Percentiles rank a stretch among this genome's conserved stretches.
phyloP scores from a whole-genome alignment of 495 filamentous ascomycete species.

The Aspergillus sclerotiicarbonarius region DNA sequence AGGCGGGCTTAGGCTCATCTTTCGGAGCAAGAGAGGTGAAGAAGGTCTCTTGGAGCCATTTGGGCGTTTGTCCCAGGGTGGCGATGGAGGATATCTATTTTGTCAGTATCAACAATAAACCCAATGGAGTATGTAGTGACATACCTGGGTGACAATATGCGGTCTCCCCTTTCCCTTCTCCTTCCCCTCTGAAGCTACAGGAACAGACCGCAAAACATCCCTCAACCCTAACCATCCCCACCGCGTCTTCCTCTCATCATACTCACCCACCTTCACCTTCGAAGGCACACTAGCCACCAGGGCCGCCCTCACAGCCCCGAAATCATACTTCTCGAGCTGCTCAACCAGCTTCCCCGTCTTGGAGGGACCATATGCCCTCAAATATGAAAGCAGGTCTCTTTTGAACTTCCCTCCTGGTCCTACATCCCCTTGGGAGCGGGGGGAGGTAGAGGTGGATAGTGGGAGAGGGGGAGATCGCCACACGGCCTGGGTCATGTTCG shows the following conservation, averaged over 20 bases:
- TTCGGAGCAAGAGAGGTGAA: conserved; percentile 56
- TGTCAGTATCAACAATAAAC: background rate
- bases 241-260: conserved; percentile 41
- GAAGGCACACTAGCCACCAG: conserved; percentile 77
- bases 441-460: conserved; percentile 10
- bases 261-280: conserved; percentile 44
- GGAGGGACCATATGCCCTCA: conserved; percentile 61
- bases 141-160: conserved; percentile 65
- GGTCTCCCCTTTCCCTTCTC: conserved; percentile 24
- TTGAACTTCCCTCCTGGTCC: conserved; percentile 75
- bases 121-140: background rate
- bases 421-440: no score
- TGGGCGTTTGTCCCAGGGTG: conserved; percentile 68
- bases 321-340: conserved; percentile 65
- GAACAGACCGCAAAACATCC: conserved; percentile 56
- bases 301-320: conserved; percentile 64
- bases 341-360: conserved; percentile 53
- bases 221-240: conserved; percentile 77
- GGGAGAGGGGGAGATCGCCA: conserved; percentile 80
- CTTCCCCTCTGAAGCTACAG: conserved; percentile 7
- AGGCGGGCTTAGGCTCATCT: conserved; percentile 22
- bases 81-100: conserved; percentile 72
- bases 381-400: conserved; percentile 68
- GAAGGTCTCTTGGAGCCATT: conserved; percentile 69
- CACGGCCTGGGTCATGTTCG: conserved; percentile 79